Evolutionary conservation across 768 basidiomycete genomes (phyloP), one percentile per base, ranked within the genome.

Genomic region (Termitomyces sp.): DNA sequence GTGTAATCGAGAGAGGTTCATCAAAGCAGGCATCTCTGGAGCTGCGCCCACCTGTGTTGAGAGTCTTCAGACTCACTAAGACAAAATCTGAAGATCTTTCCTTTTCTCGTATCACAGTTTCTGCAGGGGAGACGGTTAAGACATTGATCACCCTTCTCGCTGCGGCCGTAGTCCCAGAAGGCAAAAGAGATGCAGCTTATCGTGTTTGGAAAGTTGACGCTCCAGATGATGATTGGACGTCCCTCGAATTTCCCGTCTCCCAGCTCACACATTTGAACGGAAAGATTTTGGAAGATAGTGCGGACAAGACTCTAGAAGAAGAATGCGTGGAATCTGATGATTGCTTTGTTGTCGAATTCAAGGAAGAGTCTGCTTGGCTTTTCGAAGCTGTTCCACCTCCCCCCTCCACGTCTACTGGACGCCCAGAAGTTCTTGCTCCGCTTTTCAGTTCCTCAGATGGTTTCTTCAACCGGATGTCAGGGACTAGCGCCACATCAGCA

Each of bases 331-430:
- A 82, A 57, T 74, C 77, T 2, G 86, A 82, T 25, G 91, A 94
- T 65, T 73, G 77, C 1, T 87, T 95, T 69, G 82, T 86, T 1
- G 82, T 94, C n/a, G 94, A 97, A 63, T 81, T 87, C 66, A 82
- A 83, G 64, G 66, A 72, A 35, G 64, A 75, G n/a, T 80, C 77
- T 42, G 73, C 74, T 17, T 93, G 90, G 90, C 65, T 85, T 21
- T 73, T 81, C 3, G 79, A 82, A 45, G 54, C 65, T 8, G 54
- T 63, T 9, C 58, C 55, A 44, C 62, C 61, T 47, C 37, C 63
- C 51, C 44, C 65, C 29, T 49, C 58, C 25, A 51, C 68, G 21
- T 51, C 59, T 29, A 9, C 60, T 63, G 49, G 69, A 54, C 52
- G 25, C 62, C 48, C 60, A 5, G 61, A 72, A 35, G 71, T 62